Conservation (phyloP, 345 rosid species). For the Corymbia maculata region DNA sequence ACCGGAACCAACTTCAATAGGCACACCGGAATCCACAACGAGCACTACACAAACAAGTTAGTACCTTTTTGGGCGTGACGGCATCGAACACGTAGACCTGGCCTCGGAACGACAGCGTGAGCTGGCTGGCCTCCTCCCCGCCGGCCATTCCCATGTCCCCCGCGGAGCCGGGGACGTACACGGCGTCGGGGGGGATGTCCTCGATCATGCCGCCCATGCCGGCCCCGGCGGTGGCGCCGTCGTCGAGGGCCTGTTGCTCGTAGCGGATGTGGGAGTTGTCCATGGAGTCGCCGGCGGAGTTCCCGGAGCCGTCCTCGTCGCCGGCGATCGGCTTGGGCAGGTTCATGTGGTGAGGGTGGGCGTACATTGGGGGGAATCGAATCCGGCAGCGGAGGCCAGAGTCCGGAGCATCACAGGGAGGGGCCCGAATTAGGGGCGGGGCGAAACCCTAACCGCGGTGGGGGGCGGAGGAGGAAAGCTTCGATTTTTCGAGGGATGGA, state of each 20-base stretch:
- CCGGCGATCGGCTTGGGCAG: conserved; percentile 34
- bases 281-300: conserved; percentile 27
- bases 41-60: not conserved
- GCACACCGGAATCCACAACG: not conserved
- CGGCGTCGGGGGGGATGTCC: conserved; percentile 45
- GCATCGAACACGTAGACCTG: conserved; percentile 87
- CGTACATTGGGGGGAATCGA: conserved; percentile 38
- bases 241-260: conserved; percentile 17
- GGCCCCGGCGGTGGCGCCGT: conserved; percentile 23
- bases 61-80: conserved; percentile 74
- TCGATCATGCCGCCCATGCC: conserved; percentile 35
- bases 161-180: conserved; percentile 23
- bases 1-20: not conserved
- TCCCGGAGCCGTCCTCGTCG: conserved; percentile 19
- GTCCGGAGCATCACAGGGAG: not conserved
- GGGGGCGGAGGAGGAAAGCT: not conserved
- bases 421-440: not conserved
- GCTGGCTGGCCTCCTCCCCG: conserved; percentile 40
- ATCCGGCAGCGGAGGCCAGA: not conserved
- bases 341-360: conserved; percentile 43
- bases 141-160: conserved; percentile 22
- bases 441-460: not conserved
- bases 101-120: conserved; percentile 78
- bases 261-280: conserved; percentile 10
- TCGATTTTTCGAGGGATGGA: not conserved